Base-by-base conservation (phyloP, 352 stramenopile species). In the Phytopythium cucurbitacearum region DNA sequence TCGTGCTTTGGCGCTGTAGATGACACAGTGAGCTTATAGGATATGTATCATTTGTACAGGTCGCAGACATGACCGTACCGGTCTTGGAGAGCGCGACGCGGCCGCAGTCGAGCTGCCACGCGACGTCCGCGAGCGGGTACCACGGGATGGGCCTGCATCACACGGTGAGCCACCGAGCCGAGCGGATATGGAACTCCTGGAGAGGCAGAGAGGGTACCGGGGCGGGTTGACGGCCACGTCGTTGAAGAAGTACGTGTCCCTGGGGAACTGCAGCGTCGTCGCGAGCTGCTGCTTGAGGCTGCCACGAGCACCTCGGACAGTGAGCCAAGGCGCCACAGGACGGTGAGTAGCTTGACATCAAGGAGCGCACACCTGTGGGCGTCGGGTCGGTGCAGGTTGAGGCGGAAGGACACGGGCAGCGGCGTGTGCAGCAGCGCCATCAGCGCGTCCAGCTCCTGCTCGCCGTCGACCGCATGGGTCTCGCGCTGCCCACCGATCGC, bases 41-140 rank as follows among this genome's bases (percentile, higher is more conserved):
- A 33, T 35, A 39, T 1, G 44, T 3, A 16, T 16, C 37, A 2
- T 47, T 10, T 49, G 1, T 5, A 32, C 21, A 28, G 21, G 21
- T 28, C 21, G 15, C n/a, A n/a, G 52, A 16, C 32, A 45, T 15
- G 38, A 47, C 12, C n/a, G 40, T 39, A 87, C 77, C 77, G 15
- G 70, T 85, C 59, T 93, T 94, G 46, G 85, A 92, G 5, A 94
- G 75, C 40, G 85, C 85, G 4, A 84, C 77, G 57, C 82, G 81
- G 36, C 85, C 85, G 42, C 85, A 94, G 52, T 89, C 76, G 60
- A 94, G 57, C 51, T 94, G 78, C 85, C 85, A 94, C 33, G 85
- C 85, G 36, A 89, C 80, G 44, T 91, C 82, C 21, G 69, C 45
- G 7, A 87, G 58, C 42, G 85, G 85, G 62, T 94, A 94, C 85